Evolutionary conservation across 768 basidiomycete genomes (phyloP).

Genomic region (Fistulinella prunicolor): DNA sequence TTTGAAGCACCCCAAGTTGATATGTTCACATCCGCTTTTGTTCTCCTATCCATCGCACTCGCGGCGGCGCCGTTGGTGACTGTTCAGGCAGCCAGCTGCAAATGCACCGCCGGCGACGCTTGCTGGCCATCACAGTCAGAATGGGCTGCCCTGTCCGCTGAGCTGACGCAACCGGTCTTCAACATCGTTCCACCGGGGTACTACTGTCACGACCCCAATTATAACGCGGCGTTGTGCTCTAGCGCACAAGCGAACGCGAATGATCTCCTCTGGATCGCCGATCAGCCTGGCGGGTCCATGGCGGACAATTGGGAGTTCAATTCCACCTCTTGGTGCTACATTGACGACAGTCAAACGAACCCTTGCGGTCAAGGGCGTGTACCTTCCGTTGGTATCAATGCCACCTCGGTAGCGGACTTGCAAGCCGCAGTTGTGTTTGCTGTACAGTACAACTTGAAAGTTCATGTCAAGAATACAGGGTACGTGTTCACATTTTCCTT

Average conservation of each 20-base stretch:
- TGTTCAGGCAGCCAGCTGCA: neutral
- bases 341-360: neutral
- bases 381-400: neutral
- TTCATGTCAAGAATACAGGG: neutral
- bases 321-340: neutral
- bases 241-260: neutral
- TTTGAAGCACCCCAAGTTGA: neutral
- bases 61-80: neutral
- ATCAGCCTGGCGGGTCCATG: neutral
- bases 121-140: neutral
- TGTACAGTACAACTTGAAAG: neutral
- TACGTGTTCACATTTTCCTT: neutral
- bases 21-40: neutral
- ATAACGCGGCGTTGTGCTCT: neutral
- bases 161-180: neutral
- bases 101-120: neutral
- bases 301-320: neutral
- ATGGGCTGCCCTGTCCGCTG: neutral
- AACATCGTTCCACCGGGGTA: neutral
- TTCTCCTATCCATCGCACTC: neutral
- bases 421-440: neutral
- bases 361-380: neutral
- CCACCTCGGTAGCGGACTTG: neutral
- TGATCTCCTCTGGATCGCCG: neutral
- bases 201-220: neutral